Percentiles rank a stretch among this genome's conserved stretches.
phyloP scores from a whole-genome alignment of 768 basidiomycete species.

The Xerocomellus intermedius region DNA sequence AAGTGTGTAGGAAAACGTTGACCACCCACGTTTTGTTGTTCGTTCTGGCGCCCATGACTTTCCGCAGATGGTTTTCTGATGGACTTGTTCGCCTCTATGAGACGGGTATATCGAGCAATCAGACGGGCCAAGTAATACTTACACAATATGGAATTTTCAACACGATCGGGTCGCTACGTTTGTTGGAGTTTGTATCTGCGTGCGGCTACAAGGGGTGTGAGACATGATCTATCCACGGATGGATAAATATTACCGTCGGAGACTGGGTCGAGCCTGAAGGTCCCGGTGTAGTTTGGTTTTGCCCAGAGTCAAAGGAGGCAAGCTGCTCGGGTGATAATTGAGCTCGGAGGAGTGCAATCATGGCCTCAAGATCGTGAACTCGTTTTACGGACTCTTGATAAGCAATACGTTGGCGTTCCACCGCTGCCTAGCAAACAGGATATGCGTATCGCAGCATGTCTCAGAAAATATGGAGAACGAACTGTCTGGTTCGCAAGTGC shows the following conservation, averaged over 20 bases:
- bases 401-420: conserved; percentile 11
- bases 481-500: conserved; percentile 24
- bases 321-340: conserved; percentile 22
- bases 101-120: neutral
- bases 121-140: neutral
- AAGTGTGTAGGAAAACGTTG: neutral
- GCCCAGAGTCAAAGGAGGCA: conserved; percentile 8
- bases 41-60: neutral
- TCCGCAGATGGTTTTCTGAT: conserved; percentile 6
- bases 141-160: conserved; percentile 25
- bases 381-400: conserved; percentile 15
- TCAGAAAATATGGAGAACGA: conserved; percentile 7
- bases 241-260: conserved; percentile 10
- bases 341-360: conserved; percentile 15
- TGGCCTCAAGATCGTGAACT: conserved; percentile 17
- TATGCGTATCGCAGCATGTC: neutral
- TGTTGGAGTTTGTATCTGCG: conserved; percentile 6
- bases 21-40: conserved; percentile 15
- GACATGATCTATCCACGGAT: neutral
- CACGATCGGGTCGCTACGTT: conserved; percentile 21
- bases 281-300: neutral
- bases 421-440: conserved; percentile 8
- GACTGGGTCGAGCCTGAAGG: neutral
- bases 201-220: conserved; percentile 10
- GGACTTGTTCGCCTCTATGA: conserved; percentile 8